phyloP scores from a whole-genome alignment of 176 grass and related monocot genomes.

The Secale cereale region DNA sequence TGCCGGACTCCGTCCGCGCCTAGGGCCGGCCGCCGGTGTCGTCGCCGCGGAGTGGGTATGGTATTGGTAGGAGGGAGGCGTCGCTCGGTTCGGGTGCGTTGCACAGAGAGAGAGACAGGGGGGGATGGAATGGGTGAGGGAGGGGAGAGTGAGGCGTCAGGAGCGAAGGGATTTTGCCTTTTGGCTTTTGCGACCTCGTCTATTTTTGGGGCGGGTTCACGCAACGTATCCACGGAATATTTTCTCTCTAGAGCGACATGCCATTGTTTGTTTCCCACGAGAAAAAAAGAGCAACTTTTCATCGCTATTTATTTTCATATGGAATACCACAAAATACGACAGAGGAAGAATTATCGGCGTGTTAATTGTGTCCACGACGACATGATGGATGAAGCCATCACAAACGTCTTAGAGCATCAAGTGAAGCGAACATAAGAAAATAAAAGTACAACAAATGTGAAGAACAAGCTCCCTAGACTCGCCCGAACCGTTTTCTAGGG shows the following conservation, averaged over 20 bases:
- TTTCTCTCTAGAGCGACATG: not conserved
- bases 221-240: not conserved
- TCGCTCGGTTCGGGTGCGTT: not conserved
- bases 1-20: not conserved
- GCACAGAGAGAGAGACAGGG: not conserved
- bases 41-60: not conserved
- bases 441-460: too few relatives aligned
- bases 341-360: too few relatives aligned
- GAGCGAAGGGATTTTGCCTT: not conserved
- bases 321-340: not conserved
- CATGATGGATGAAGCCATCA: too few relatives aligned
- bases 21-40: not conserved
- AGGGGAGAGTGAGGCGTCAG: constrained; percentile 6
- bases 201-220: constrained; percentile 6
- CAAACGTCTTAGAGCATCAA: too few relatives aligned
- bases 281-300: not conserved
- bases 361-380: too few relatives aligned
- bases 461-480: too few relatives aligned
- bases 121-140: not conserved
- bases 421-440: too few relatives aligned
- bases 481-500: too few relatives aligned
- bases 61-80: not conserved
- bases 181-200: not conserved
- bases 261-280: not conserved
- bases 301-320: not conserved